These are phyloP conservation scores for Stagonosporopsis vannaccii DNA, from an alignment of 2,329 filamentous ascomycete genomes.

Conservation along the genomic window DNA sequence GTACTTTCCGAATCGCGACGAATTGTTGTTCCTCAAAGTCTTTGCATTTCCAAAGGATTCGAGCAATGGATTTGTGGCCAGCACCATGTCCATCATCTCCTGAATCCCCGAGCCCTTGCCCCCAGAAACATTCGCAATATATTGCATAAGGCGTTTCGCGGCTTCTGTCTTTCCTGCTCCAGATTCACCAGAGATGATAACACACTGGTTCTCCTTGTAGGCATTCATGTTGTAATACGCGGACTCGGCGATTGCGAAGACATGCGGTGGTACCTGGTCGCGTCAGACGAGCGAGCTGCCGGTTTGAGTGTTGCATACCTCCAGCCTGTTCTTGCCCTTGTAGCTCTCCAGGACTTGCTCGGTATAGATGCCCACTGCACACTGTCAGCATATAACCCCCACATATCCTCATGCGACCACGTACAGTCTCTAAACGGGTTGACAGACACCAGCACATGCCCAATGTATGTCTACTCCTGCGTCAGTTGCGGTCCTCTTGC, in stretches of 20 bases:
- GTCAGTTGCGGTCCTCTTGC: slow-evolving; percentile 33
- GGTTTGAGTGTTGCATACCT: slow-evolving; percentile 54
- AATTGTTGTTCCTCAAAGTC: slow-evolving; percentile 98
- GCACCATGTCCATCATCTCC: slow-evolving; percentile 98
- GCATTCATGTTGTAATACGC: slow-evolving; percentile 99
- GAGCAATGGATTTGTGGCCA: slow-evolving; percentile 94
- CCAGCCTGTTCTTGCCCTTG: slow-evolving; percentile 94
- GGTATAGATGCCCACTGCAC: slow-evolving; percentile 89
- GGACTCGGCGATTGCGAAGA: slow-evolving; percentile 96
- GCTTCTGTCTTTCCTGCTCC: slow-evolving; percentile 98
- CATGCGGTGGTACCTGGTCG: slow-evolving; percentile 78
- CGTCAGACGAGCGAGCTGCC: slow-evolving; percentile 23
- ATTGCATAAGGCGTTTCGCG: slow-evolving; percentile 99
- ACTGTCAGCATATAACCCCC: slow-evolving; percentile 46
- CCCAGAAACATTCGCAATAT: slow-evolving; percentile 96
- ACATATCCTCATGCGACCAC: slow-evolving; percentile 38
- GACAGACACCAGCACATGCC: slow-evolving; percentile 98
- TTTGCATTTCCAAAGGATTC: slow-evolving; percentile 99
- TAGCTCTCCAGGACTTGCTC: slow-evolving; percentile 93
- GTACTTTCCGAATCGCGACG: slow-evolving; percentile 97
- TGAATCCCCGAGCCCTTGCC: slow-evolving; percentile 86
- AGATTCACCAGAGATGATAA: slow-evolving; percentile 98
- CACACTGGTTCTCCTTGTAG: slow-evolving; percentile 98
- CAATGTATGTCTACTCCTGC: slow-evolving; percentile 82
- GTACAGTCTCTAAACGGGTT: slow-evolving; percentile 92